These are phyloP conservation scores for Podila minutissima DNA, from an alignment of 192 early-diverging fungal species.

Conservation along the genomic window DNA sequence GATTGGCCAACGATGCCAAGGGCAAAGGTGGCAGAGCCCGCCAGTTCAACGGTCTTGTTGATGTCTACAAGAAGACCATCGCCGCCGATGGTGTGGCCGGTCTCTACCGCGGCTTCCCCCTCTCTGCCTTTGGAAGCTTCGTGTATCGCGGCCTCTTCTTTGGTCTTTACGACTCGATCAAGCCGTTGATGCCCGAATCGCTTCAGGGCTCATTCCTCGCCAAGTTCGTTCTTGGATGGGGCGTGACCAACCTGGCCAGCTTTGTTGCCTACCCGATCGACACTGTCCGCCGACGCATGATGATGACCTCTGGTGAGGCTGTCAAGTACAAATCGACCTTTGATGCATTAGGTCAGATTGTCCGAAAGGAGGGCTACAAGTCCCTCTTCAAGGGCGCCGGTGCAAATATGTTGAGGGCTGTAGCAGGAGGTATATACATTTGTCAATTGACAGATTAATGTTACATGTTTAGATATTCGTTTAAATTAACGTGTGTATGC, in stretches of 20 bases:
- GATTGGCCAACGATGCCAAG: conserved; percentile 91
- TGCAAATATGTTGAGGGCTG: conserved; percentile 97
- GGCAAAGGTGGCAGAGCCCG: conserved; percentile 82
- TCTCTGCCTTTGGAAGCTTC: conserved; percentile 86
- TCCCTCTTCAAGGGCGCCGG: conserved; percentile 98
- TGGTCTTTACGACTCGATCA: conserved; percentile 68
- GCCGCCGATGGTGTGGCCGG: conserved; percentile 85
- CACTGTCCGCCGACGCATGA: conserved; percentile 95
- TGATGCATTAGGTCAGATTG: conserved; percentile 87
- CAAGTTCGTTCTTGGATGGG: conserved; percentile 70
- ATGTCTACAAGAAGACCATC: conserved; percentile 85
- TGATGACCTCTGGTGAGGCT: conserved; percentile 89
- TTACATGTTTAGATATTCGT: background rate
- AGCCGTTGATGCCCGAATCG: conserved; percentile 32
- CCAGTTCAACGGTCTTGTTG: conserved; percentile 92
- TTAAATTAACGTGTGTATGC: background rate
- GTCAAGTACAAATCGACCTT: conserved; percentile 85
- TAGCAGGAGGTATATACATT: conserved; percentile 56
- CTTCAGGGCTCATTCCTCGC: conserved; percentile 29
- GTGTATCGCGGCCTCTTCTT: conserved; percentile 68
- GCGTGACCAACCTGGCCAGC: conserved; percentile 84
- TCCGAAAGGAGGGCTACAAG: conserved; percentile 87
- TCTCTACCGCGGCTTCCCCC: conserved; percentile 86
- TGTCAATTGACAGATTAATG: no score
- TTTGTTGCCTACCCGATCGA: conserved; percentile 95